Percentiles rank a stretch among this genome's conserved stretches.
These are phyloP conservation scores for Globisporangium recalcitrans DNA, from an alignment of 352 stramenopile genomes.

Conservation along the genomic window DNA sequence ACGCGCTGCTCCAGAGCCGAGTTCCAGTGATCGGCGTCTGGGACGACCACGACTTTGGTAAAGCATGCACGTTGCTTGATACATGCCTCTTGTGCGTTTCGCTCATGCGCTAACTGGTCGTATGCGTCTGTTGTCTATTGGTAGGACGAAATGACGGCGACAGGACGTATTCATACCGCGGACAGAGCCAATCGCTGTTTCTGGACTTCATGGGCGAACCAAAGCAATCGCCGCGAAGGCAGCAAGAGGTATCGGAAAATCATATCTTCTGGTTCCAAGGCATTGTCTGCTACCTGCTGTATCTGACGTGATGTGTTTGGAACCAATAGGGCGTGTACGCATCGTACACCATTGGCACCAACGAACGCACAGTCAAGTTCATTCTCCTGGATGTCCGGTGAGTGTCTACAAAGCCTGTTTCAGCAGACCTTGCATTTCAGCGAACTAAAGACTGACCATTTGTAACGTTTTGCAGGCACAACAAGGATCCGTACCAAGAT, in stretches of 20 bases:
- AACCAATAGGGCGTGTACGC: slow-evolving; percentile 64
- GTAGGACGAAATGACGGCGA: slow-evolving; percentile 60
- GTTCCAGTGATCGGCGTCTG: slow-evolving; percentile 75
- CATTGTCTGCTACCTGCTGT: too few relatives aligned
- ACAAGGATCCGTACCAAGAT: slow-evolving; percentile 63
- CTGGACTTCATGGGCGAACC: slow-evolving; percentile 79
- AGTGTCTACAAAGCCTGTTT: background rate
- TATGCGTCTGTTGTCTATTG: background rate
- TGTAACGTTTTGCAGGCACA: slow-evolving; percentile 40
- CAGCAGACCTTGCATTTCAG: background rate
- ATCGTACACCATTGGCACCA: slow-evolving; percentile 58
- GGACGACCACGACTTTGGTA: slow-evolving; percentile 88
- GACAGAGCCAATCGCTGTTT: slow-evolving; percentile 76
- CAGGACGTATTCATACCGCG: slow-evolving; percentile 60
- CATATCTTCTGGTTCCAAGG: background rate
- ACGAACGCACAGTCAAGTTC: slow-evolving; percentile 69
- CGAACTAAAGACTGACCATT: background rate
- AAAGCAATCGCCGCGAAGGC: slow-evolving; percentile 55
- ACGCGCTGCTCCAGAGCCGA: slow-evolving; percentile 39
- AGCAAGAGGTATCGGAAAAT: slow-evolving; percentile 39
- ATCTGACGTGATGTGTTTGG: background rate
- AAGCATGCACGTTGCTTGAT: background rate
- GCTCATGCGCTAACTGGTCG: background rate
- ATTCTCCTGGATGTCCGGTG: slow-evolving; percentile 79
- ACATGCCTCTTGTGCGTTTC: background rate